These are phyloP conservation scores for Monosporascus sp. DNA, from an alignment of 2,329 filamentous ascomycete genomes.

Conservation along the genomic window DNA sequence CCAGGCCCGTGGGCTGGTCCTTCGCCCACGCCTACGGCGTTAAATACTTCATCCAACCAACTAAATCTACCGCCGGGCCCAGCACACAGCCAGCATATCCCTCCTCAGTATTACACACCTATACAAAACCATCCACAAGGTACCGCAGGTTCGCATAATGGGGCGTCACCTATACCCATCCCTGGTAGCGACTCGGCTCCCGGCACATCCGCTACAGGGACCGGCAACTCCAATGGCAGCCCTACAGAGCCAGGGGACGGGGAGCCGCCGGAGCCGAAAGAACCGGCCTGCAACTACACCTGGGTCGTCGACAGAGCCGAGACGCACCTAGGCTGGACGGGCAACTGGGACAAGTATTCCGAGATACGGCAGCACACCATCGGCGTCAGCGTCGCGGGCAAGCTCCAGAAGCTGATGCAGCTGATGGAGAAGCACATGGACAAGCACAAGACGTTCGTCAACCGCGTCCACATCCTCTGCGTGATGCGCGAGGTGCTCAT, in stretches of 20 bases:
- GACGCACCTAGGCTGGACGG: constrained; percentile 13
- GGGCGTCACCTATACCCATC: too few species aligned
- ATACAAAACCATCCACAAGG: not conserved
- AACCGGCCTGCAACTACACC: constrained; percentile 9
- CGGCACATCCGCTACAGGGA: too few species aligned
- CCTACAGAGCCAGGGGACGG: not conserved
- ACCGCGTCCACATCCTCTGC: constrained; percentile 16
- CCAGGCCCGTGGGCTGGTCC: not conserved
- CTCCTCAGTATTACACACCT: not conserved
- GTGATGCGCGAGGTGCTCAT: constrained; percentile 16
- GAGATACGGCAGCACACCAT: constrained; percentile 6
- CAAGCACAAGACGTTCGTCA: constrained; percentile 9
- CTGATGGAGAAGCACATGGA: constrained; percentile 8
- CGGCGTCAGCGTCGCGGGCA: constrained; percentile 7
- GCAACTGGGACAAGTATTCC: constrained; percentile 8
- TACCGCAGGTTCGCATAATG: not conserved
- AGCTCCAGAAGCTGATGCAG: constrained; percentile 13
- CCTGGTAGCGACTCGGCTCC: not conserved
- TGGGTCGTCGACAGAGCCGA: constrained; percentile 12
- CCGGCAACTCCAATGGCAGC: not conserved
- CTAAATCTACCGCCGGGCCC: not conserved
- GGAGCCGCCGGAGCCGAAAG: constrained; percentile 3
- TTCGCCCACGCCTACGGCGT: too few species aligned
- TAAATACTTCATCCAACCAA: too few species aligned
- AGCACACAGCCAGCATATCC: not conserved